These are phyloP conservation scores for Agapanthus africanus DNA, from an alignment of 106 monocot species.

Conservation along the genomic window DNA sequence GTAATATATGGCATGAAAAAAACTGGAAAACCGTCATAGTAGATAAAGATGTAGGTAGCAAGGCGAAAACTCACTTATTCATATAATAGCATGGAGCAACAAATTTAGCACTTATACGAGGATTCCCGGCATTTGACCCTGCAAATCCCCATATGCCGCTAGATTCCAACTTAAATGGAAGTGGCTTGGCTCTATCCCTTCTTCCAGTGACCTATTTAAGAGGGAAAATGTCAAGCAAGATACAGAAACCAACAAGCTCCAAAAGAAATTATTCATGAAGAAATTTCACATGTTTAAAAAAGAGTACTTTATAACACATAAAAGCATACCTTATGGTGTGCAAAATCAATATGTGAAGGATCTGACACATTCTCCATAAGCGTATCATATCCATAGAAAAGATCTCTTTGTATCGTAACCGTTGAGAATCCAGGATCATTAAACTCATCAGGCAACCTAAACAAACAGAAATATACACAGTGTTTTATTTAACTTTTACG, in stretches of 20 bases:
- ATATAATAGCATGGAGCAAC: slow-evolving; percentile 82
- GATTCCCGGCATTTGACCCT: slow-evolving; percentile 70
- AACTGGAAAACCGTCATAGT: not conserved
- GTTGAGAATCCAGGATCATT: slow-evolving; percentile 71
- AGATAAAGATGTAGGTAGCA: not conserved
- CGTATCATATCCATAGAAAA: slow-evolving; percentile 95
- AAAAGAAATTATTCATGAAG: not conserved
- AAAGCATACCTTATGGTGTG: slow-evolving; percentile 86
- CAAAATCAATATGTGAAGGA: slow-evolving; percentile 97
- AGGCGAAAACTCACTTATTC: slow-evolving; percentile 61
- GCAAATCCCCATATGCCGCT: slow-evolving; percentile 74
- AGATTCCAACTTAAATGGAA: slow-evolving; percentile 88
- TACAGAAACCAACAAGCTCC: not conserved
- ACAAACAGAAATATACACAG: not conserved
- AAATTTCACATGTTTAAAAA: not conserved
- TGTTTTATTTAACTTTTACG: not conserved
- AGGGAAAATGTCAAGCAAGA: slow-evolving; percentile 2
- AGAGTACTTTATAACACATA: not conserved
- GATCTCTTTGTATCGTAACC: slow-evolving; percentile 86
- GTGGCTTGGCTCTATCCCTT: slow-evolving; percentile 85
- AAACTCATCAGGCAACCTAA: slow-evolving; percentile 83
- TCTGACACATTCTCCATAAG: slow-evolving; percentile 98
- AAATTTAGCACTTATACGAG: slow-evolving; percentile 76
- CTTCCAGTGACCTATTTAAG: slow-evolving; percentile 82
- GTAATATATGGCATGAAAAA: not conserved